A percentile compares a stretch with the other conserved stretches of the same genome.
These are phyloP conservation scores for Endothia cerciana DNA, from an alignment of 2,329 filamentous ascomycete species.

Conservation along the genomic window DNA sequence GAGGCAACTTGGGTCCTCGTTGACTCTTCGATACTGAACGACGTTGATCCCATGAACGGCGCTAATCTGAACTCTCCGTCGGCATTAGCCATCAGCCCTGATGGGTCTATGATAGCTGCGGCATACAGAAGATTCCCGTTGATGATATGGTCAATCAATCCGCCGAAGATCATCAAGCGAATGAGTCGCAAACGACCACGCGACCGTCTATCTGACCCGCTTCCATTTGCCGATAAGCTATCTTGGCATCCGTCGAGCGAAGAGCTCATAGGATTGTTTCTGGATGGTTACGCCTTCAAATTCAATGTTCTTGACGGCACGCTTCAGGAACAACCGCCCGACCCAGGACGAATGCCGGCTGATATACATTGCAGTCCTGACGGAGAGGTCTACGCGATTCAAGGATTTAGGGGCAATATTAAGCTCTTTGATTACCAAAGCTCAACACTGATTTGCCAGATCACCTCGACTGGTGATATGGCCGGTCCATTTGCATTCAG, in stretches of 20 bases:
- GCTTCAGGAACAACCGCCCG: not conserved
- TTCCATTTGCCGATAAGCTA: not conserved
- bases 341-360: not conserved
- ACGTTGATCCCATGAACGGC: not conserved
- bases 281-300: not conserved
- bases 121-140: not conserved
- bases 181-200: not conserved
- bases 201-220: not conserved
- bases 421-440: not conserved
- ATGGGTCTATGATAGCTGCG: not conserved
- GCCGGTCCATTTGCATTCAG: not conserved
- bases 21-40: not conserved
- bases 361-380: not conserved
- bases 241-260: not conserved
- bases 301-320: not conserved
- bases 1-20: not conserved
- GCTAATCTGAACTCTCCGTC: not conserved
- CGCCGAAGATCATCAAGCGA: not conserved
- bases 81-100: not conserved
- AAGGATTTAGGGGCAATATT: not conserved
- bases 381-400: not conserved
- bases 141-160: not conserved
- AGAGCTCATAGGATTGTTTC: not conserved
- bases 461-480: not conserved
- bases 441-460: not conserved